Base-by-base conservation (phyloP, 2,329 filamentous ascomycete species). In the Curvularia spicifera region DNA sequence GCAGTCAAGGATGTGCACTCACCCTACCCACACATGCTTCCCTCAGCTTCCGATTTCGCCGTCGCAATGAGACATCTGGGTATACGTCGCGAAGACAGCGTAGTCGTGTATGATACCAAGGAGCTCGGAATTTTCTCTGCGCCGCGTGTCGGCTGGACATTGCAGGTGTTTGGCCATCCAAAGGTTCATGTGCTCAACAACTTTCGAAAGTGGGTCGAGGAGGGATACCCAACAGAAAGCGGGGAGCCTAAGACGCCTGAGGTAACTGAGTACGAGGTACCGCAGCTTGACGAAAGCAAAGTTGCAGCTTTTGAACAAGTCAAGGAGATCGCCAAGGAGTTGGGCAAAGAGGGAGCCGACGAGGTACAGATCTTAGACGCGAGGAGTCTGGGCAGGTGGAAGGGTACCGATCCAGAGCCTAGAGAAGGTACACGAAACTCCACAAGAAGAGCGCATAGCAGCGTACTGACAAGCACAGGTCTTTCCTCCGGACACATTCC, bases 11-110 rank as follows among this genome's bases (percentile, higher is more conserved):
- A 99, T 78, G 88, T 88, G 65, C 87, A 87, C 68, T 96, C 90
- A 54, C 90, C 91, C 1, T 98, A 97, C 75, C 94, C 95, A 7
- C 95, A 99, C 77, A 99, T 99, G 95, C 86, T 99, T 2, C 95
- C 95, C 2, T 89, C 85, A 7, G 83, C 91, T 37, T 87, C 91
- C 71, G 84, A 87, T 51, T 98, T 99, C 73, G 91, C 91, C 44
- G 85, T 89, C 53, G 91, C 93, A 42, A 96, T 99, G 93, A 89
- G 90, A 68, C 86, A 90, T 65, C 80, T 99, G 48, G 95, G 95
- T 7, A 95, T 99, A 65, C 86, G 88, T 55, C 87, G 87, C 62
- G 91, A 97, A 66, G 95, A 99, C 66, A 90, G 88, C 35, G 86
- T 99, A 4, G 95, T 99, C 0, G 91, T 99, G 5, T 99, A 99